Conservation (phyloP, 257 asterid species). For the Petunia axillaris region DNA sequence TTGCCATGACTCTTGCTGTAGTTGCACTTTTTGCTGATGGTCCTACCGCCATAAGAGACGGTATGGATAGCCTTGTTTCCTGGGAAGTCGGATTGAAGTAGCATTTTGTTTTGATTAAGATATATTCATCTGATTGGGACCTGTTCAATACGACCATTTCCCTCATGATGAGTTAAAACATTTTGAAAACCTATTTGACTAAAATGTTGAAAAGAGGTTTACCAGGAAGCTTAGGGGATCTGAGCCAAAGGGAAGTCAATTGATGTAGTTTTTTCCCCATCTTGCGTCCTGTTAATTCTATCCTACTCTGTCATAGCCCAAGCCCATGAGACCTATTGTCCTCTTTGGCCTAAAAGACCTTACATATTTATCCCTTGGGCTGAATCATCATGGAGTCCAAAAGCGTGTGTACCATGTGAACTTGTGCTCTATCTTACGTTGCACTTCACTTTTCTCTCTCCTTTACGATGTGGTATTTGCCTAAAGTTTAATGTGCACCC, state of each 20-base stretch:
- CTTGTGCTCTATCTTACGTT: too few species aligned
- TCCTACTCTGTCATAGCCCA: neutral
- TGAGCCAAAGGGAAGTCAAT: neutral
- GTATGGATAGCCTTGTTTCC: conserved; percentile 41
- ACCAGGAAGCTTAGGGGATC: neutral
- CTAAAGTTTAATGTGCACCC: too few species aligned
- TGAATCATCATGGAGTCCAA: too few species aligned
- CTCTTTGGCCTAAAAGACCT: too few species aligned
- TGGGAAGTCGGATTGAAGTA: neutral
- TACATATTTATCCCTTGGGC: too few species aligned
- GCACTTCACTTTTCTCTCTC: too few species aligned
- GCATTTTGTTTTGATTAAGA: neutral
- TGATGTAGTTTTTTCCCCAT: neutral
- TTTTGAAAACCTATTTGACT: neutral
- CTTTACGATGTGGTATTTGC: too few species aligned
- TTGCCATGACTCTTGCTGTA: conserved; percentile 98
- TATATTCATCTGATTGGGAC: neutral
- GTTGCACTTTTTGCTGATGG: conserved; percentile 97
- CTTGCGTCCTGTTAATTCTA: neutral
- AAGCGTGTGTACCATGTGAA: too few species aligned
- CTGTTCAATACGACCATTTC: neutral
- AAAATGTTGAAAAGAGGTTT: conserved; percentile 7
- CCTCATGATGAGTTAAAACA: neutral
- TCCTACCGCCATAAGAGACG: conserved; percentile 92
- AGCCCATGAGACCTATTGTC: too few species aligned